Conservation (phyloP, 805 yeast genomes). For the Deakozyma indianensis region DNA sequence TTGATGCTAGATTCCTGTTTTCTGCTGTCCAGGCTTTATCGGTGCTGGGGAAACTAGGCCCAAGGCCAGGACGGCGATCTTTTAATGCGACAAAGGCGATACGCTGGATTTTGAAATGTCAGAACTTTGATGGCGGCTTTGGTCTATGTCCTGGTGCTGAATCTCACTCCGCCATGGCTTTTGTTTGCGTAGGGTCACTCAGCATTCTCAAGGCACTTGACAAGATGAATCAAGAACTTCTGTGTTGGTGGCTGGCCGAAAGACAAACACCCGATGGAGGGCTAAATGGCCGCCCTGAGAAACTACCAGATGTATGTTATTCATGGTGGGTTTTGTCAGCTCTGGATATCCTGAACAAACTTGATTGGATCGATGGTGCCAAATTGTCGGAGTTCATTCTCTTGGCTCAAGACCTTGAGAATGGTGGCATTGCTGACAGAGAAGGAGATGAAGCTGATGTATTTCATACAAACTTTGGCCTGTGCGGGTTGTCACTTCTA, state of each 20-base stretch:
- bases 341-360: conserved; percentile 46
- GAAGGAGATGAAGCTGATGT: conserved; percentile 87
- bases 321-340: conserved; percentile 94
- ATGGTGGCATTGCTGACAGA: conserved; percentile 89
- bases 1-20: conserved; percentile 84
- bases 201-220: conserved; percentile 53
- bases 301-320: conserved; percentile 93
- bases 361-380: conserved; percentile 64
- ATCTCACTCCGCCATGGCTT: conserved; percentile 70
- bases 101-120: conserved; percentile 50
- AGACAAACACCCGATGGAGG: conserved; percentile 85
- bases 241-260: conserved; percentile 79
- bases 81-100: conserved; percentile 45
- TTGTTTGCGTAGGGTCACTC: conserved; percentile 71
- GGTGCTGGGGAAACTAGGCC: conserved; percentile 47
- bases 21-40: conserved; percentile 64
- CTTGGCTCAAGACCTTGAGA: conserved; percentile 55
- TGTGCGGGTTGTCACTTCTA: conserved; percentile 74
- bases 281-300: conserved; percentile 90
- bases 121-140: conserved; percentile 91
- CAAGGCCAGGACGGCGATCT: conserved; percentile 22
- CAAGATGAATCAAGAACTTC: conserved; percentile 25
- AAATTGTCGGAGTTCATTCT: conserved; percentile 56
- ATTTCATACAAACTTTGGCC: conserved; percentile 81
- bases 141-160: conserved; percentile 93